Evolutionary conservation across 768 basidiomycete genomes (phyloP), one percentile per base, ranked within the genome.

Genomic region (Hemileccinum rubropunctum): DNA sequence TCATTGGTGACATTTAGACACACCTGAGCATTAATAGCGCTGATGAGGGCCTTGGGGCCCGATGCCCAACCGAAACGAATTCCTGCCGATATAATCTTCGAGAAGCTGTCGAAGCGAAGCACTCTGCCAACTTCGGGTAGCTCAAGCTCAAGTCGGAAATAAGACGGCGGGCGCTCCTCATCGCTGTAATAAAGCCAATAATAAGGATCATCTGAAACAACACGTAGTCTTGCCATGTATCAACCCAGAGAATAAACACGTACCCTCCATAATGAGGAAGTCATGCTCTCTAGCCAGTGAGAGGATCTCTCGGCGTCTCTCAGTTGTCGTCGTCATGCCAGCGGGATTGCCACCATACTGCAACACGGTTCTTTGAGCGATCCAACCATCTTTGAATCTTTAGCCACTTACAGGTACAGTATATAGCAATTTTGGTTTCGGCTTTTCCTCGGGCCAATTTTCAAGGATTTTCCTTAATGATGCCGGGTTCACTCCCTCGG

Each of bases 271-370:
- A 59, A 93, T 83, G 47, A 94, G 66, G 56, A 94, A 78, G 60
- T 85, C 76, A 62, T 88, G 77, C 58, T 86, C 76, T 43, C 77
- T 74, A 28, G 83, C 82, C 23, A 91, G 74, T 50, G 73, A 67
- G 14, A 94, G 75, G 10, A 86, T 79, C 60, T 83, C 79, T 65
- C 79, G 71, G 20, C 80, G 76, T 34, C 89, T 76, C 47, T 81
- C 79, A 13, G 78, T 65, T 0, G 83, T 78, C 3, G 84, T 79
- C 6, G 88, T 89, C 65, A 80, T 82, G 5, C 91, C 91, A 7
- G 85, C 85, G 5, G 87, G 87, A 63, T 93, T 91, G 51, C 84
- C 84, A 30, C 91, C 90, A 53, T 83, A 83, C 81, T 85, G 49
- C 9, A 28, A 46, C 39, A 17, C 13, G 10, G 4, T 39, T 34